These are phyloP conservation scores for Chrysosporium queenslandicum DNA, from an alignment of 2,329 filamentous ascomycete genomes.

Conservation along the genomic window DNA sequence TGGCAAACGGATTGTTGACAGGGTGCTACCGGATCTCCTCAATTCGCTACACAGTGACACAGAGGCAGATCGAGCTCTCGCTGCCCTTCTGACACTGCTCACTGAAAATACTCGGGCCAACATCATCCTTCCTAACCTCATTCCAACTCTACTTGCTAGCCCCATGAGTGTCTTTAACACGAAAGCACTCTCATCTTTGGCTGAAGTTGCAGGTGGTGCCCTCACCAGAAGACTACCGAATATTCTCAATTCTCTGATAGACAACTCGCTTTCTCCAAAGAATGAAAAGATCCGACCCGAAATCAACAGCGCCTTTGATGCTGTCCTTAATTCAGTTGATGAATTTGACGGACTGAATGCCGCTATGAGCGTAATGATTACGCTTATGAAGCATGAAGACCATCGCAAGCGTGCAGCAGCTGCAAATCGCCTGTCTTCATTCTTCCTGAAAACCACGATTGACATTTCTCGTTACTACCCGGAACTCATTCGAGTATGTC, in stretches of 20 bases:
- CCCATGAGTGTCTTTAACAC: conserved; percentile 94
- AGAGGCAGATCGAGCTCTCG: conserved; percentile 82
- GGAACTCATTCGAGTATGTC: conserved; percentile 79
- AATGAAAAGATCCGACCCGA: conserved; percentile 66
- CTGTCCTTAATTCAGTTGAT: conserved; percentile 83
- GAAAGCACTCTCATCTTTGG: conserved; percentile 81
- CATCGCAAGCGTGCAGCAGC: conserved; percentile 71
- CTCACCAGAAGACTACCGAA: conserved; percentile 85
- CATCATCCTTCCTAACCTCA: conserved; percentile 90
- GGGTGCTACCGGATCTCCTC: conserved; percentile 86
- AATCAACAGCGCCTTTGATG: conserved; percentile 72
- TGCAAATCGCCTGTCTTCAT: conserved; percentile 69
- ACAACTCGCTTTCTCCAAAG: conserved; percentile 66
- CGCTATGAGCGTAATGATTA: conserved; percentile 84
- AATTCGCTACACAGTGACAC: conserved; percentile 77
- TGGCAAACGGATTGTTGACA: conserved; percentile 88
- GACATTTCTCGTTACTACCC: conserved; percentile 96
- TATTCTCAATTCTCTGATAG: conserved; percentile 89
- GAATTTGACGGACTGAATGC: conserved; percentile 94
- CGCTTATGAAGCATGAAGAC: conserved; percentile 84
- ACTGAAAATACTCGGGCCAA: conserved; percentile 91
- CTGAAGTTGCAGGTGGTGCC: conserved; percentile 76
- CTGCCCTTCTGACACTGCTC: conserved; percentile 83
- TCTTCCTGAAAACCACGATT: conserved; percentile 68
- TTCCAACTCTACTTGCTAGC: conserved; percentile 80